Evolutionary conservation across 2,329 filamentous ascomycete genomes (phyloP).

Genomic region (Botryosphaeria dothidea): DNA sequence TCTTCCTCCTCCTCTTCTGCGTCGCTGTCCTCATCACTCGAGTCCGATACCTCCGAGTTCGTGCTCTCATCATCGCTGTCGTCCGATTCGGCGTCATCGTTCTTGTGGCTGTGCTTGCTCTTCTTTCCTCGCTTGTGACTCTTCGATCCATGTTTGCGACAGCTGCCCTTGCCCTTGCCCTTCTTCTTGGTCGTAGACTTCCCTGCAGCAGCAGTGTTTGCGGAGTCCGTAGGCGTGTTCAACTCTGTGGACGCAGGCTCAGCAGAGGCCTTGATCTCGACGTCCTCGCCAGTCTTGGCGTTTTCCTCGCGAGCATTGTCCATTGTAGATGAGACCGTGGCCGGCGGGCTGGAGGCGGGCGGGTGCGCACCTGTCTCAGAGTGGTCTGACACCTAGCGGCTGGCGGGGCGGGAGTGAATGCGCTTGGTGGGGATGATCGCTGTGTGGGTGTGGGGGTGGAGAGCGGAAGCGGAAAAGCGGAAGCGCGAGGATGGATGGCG

Average conservation of each 20-base stretch:
- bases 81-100: conserved; percentile 25
- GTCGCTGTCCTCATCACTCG: conserved; percentile 20
- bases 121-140: conserved; percentile 15
- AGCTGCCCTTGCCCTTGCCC: conserved; percentile 9
- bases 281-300: neutral
- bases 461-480: conserved; percentile 3
- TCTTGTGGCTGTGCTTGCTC: conserved; percentile 19
- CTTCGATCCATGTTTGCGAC: neutral
- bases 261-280: neutral
- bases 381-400: neutral
- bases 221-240: neutral
- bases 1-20: conserved; percentile 10
- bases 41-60: conserved; percentile 24
- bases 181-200: conserved; percentile 21
- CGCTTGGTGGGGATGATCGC: conserved; percentile 5
- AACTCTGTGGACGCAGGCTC: neutral
- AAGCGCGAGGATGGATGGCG: neutral
- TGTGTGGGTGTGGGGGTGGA: neutral
- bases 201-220: conserved; percentile 20
- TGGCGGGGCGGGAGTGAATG: neutral
- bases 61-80: conserved; percentile 28
- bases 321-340: neutral
- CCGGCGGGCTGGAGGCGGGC: neutral
- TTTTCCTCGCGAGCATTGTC: conserved; percentile 18
- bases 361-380: neutral